Evolutionary conservation across 352 stramenopile genomes (phyloP).

Genomic region (Pythium catenulatum): DNA sequence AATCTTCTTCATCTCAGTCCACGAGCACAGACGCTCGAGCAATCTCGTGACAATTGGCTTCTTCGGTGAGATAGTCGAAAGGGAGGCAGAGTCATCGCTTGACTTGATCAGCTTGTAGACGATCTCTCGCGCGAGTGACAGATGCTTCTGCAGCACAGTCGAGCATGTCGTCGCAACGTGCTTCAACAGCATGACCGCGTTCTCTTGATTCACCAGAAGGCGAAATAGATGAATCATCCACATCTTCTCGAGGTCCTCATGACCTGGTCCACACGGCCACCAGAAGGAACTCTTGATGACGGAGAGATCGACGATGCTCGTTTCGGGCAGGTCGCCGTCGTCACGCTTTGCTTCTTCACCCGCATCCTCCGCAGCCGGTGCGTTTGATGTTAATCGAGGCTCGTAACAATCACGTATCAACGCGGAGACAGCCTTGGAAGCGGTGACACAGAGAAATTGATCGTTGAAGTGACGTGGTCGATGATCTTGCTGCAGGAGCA

Average conservation of each 20-base stretch:
- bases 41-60: slow-evolving; percentile 81
- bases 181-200: slow-evolving; percentile 82
- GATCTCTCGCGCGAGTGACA: slow-evolving; percentile 84
- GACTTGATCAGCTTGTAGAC: slow-evolving; percentile 71
- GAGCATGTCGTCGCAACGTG: slow-evolving; percentile 85
- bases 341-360: slow-evolving; percentile 63
- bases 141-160: slow-evolving; percentile 87
- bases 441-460: slow-evolving; percentile 70
- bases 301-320: slow-evolving; percentile 83
- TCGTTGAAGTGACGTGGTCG: slow-evolving; percentile 76
- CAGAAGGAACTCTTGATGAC: slow-evolving; percentile 88
- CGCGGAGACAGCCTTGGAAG: slow-evolving; percentile 78
- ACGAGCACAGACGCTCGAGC: slow-evolving; percentile 78
- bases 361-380: slow-evolving; percentile 28
- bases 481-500: slow-evolving; percentile 76
- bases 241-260: slow-evolving; percentile 65
- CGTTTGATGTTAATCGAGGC: slow-evolving; percentile 57
- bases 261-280: slow-evolving; percentile 80
- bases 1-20: slow-evolving; percentile 81
- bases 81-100: background rate
- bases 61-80: slow-evolving; percentile 26
- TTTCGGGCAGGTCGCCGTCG: slow-evolving; percentile 86
- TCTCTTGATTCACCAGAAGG: slow-evolving; percentile 80
- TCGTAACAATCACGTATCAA: slow-evolving; percentile 91
- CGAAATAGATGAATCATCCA: slow-evolving; percentile 89